Evolutionary conservation across 305 asterid species (phyloP).

Genomic region (Fraxinus angustifolia): DNA sequence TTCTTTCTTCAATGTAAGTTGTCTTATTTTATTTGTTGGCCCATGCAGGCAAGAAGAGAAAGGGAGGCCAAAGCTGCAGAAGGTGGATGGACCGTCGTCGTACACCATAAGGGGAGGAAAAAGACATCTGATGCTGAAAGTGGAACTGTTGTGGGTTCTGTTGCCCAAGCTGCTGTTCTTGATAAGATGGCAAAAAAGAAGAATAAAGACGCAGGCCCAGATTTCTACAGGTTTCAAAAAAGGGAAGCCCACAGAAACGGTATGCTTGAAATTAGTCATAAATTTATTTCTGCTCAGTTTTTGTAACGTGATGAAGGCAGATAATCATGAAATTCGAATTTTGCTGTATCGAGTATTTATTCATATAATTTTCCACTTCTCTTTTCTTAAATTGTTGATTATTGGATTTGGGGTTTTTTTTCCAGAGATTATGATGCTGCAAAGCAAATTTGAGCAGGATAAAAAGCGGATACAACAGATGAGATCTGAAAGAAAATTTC

Average conservation of each 20-base stretch:
- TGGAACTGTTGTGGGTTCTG: slow-evolving; percentile 85
- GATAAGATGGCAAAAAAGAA: slow-evolving; percentile 71
- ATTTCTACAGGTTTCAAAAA: slow-evolving; percentile 81
- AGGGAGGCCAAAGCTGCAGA: slow-evolving; percentile 77
- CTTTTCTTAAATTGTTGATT: not conserved
- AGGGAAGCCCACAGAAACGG: slow-evolving; percentile 86
- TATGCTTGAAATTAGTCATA: slow-evolving; percentile 26
- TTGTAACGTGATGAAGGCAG: not conserved
- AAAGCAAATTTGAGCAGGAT: slow-evolving; percentile 93
- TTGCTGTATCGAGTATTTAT: not conserved
- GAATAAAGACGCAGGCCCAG: slow-evolving; percentile 55
- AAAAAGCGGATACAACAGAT: slow-evolving; percentile 25
- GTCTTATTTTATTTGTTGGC: slow-evolving; percentile 8
- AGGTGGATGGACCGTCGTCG: slow-evolving; percentile 95
- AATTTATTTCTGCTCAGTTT: slow-evolving; percentile 1
- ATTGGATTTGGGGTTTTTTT: not conserved
- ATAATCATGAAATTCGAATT: not conserved
- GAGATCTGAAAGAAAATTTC: not conserved
- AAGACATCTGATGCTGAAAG: slow-evolving; percentile 79
- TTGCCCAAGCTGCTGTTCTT: slow-evolving; percentile 74
- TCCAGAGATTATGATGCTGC: slow-evolving; percentile 88
- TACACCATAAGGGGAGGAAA: slow-evolving; percentile 89
- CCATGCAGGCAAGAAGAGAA: slow-evolving; percentile 66
- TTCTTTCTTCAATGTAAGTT: not conserved
- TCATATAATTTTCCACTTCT: not conserved